Base-by-base conservation (phyloP, 441 rosid species). In the Dalechampia spathulata region DNA sequence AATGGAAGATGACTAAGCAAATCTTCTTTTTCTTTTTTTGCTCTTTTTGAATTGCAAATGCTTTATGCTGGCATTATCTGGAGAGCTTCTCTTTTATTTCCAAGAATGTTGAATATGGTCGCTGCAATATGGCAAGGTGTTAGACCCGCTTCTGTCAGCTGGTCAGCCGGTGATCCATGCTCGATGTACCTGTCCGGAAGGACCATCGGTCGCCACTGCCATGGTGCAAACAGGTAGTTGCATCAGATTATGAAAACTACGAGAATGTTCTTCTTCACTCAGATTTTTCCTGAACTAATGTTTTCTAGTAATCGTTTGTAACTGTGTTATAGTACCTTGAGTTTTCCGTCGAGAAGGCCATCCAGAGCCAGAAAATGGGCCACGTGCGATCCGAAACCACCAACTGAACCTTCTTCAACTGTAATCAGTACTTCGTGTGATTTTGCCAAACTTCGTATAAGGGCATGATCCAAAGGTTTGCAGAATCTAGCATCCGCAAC, bases 361-460 rank as follows among this genome's bases (percentile, higher is more conserved):
- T 87, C 79, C 0, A 87, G 83, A 6, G 98, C 95, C 20, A 91
- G 76, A 74, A 91, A 91, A 68, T 91, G 96, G 20, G 83, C 96
- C 0, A 91, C 96, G 8, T 87, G 98, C 54, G 96, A 91, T 49
- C 98, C 93, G 36, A 91, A 91, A 38, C 98, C 98, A 28, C 98
- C 98, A 9, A 85, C 80, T 0, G 98, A 87, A 50, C 98, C 98
- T 82, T 91, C 96, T 71, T 91, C 96, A 1, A 91, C 89, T 0
- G 98, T 91, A 32, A 91, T 81, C 57, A 91, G 61, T 0, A 83
- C 72, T 60, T 91, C 95, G 2, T 91, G 96, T 5, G 95, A 75
- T 61, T 79, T 91, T 23, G 95, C 87, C 13, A 91, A 83, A 48
- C 79, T 72, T 14, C 96, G 81, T 20, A 91, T 82, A 23, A 87